Base-by-base conservation (phyloP, 225 moss, liverwort and hornwort species). In the Climacium dendroides region DNA sequence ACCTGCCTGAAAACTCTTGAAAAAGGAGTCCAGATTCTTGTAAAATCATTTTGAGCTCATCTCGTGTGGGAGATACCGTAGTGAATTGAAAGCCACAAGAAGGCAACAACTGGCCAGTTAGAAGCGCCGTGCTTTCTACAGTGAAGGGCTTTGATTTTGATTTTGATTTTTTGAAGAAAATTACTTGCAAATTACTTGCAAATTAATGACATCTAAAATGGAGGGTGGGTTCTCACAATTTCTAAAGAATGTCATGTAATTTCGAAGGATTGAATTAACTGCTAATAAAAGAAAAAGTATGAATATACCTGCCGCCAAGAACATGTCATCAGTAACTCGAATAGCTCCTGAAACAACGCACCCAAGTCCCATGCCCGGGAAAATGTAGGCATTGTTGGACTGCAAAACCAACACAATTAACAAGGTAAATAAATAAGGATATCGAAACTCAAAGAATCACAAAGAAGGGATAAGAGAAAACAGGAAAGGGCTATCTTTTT, bases 361-460 rank as follows among this genome's bases (percentile, higher is more conserved):
- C 95, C 96, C 96, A 48, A 96, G 92, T 61, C 94, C 96, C 76
- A 96, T 90, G 30, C 93, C 94, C 34, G 95, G 95, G 81, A 96
- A 96, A 69, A 96, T 95, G 91, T 96, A 96, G 69, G 93, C 93
- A 81, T 94, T 95, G 90, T 95, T 95, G 53, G 93, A 93, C 95
- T 96, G 94, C 87, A 86, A 17, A 74, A 85, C 30, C 72, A 81
- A 80, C 18, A 9, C 76, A 64, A 62, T 8, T 8, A 45, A 63
- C 82, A 57, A 43, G 53, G 57, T 7, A 6, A 32, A n/a, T 1
- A 39, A 39, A 52, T 41, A 19, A 22, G 60, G 43, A 73, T 22
- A 58, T 55, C 26, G 78, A 24, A 85, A 69, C 63, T n/a, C 34
- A 14, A n/a, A 35, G 62, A 23, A 62, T 58, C 37, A 71, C 48